Evolutionary conservation across 1,284 basidiomycete genomes (phyloP).

Genomic region (Ustilago loliicola): DNA sequence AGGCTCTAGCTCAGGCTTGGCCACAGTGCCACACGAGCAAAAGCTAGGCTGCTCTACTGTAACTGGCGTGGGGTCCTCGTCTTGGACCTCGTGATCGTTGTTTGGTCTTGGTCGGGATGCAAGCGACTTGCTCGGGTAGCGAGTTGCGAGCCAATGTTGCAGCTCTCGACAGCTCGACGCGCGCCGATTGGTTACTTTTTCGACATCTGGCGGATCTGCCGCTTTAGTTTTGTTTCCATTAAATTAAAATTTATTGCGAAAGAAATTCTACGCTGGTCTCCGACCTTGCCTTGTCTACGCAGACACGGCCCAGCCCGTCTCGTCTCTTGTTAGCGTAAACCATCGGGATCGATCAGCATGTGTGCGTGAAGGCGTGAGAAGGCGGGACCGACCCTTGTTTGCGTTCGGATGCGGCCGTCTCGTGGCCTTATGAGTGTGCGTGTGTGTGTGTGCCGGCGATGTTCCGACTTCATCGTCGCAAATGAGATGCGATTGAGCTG

Average conservation of each 20-base stretch:
- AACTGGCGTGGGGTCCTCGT: not conserved
- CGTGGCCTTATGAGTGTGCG: not conserved
- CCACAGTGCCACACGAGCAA: not conserved
- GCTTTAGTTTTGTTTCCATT: not conserved
- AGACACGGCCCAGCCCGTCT: slow-evolving; percentile 2
- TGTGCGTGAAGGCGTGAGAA: not conserved
- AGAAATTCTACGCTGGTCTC: not conserved
- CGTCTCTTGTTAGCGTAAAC: not conserved
- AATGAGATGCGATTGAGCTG: slow-evolving; percentile 1
- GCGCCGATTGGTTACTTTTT: not conserved
- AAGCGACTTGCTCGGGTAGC: slow-evolving; percentile 7
- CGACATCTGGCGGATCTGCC: slow-evolving; percentile 6
- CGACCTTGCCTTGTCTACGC: not conserved
- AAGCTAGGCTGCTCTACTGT: no score
- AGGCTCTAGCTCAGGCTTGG: not conserved
- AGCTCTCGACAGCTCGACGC: slow-evolving; percentile 7
- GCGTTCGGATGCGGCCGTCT: slow-evolving; percentile 1
- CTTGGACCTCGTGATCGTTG: slow-evolving; percentile 17
- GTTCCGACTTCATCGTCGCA: not conserved
- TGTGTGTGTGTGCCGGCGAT: not conserved
- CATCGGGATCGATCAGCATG: not conserved
- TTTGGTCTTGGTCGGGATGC: slow-evolving; percentile 8
- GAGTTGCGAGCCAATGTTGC: not conserved
- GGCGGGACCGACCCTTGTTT: not conserved
- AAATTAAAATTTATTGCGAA: not conserved